Conservation (phyloP, 108 stramenopile genomes). For the Cylindrotheca closterium region DNA sequence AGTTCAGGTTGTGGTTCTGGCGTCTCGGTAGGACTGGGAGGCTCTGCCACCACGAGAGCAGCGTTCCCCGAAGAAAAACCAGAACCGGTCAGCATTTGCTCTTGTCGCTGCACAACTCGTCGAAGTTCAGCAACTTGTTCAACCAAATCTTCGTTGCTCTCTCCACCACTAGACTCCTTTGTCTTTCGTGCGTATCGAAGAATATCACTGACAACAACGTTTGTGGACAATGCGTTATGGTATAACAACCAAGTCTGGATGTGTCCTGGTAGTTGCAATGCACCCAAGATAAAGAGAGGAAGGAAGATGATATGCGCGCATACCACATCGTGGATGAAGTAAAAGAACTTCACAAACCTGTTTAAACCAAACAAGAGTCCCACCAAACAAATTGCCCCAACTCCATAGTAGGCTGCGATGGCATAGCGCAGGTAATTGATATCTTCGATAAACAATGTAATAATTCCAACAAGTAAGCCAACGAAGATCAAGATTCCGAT, state of each 20-base stretch:
- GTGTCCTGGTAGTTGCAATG: slow-evolving; percentile 82
- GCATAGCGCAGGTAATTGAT: slow-evolving; percentile 85
- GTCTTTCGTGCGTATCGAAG: slow-evolving; percentile 89
- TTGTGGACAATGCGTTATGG: slow-evolving; percentile 93
- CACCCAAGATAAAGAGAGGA: slow-evolving; percentile 82
- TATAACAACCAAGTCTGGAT: slow-evolving; percentile 97
- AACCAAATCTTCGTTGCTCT: slow-evolving; percentile 71
- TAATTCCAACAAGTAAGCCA: slow-evolving; percentile 62
- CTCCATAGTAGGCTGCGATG: slow-evolving; percentile 88
- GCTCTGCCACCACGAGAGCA: background rate
- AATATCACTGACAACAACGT: slow-evolving; percentile 97
- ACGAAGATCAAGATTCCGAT: slow-evolving; percentile 74
- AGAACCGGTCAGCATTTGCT: slow-evolving; percentile 59
- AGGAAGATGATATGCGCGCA: slow-evolving; percentile 94
- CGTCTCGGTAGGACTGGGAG: background rate
- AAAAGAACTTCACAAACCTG: slow-evolving; percentile 80
- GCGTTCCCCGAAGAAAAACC: slow-evolving; percentile 33
- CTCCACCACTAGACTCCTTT: slow-evolving; percentile 83
- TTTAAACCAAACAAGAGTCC: slow-evolving; percentile 83
- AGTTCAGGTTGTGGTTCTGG: slow-evolving; percentile 1
- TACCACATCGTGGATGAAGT: slow-evolving; percentile 91
- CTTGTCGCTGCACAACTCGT: slow-evolving; percentile 83
- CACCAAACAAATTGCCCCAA: slow-evolving; percentile 76
- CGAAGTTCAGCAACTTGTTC: slow-evolving; percentile 89
- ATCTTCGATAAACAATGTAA: slow-evolving; percentile 75